Evolutionary conservation across 1,284 basidiomycete species (phyloP).

Genomic region (Tausonia pullulans): DNA sequence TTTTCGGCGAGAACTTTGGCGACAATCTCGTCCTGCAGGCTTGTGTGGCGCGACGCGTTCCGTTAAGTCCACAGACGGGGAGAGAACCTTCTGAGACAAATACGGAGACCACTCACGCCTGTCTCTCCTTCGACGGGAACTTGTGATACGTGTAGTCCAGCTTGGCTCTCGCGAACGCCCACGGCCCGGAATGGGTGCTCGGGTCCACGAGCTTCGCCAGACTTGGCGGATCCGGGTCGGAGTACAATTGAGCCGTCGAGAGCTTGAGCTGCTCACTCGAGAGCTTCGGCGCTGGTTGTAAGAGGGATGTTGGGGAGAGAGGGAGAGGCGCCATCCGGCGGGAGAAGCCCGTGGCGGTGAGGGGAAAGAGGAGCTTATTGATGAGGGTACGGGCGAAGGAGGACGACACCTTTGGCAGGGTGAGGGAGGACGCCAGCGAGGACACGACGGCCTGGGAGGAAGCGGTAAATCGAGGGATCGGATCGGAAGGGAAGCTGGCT

Average conservation of each 20-base stretch:
- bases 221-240: background rate
- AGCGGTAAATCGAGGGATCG: too few relatives aligned
- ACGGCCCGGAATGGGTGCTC: background rate
- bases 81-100: background rate
- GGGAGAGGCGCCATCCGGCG: background rate
- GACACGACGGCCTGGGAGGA: too few relatives aligned
- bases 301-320: background rate
- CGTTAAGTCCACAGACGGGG: background rate
- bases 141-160: conserved; percentile 8
- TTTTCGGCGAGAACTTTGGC: background rate
- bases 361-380: too few relatives aligned
- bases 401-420: too few relatives aligned
- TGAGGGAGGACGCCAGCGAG: too few relatives aligned
- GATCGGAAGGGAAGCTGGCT: too few relatives aligned
- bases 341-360: too few relatives aligned
- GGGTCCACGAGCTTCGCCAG: background rate
- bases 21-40: conserved; percentile 9
- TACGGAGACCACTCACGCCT: background rate
- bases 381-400: too few relatives aligned
- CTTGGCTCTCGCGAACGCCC: background rate
- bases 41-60: background rate
- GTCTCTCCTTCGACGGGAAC: background rate
- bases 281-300: conserved; percentile 1
- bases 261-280: background rate
- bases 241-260: conserved; percentile 3